A percentile compares a stretch with the other conserved stretches of the same genome.
phyloP scores from a whole-genome alignment of 106 monocot species.

The Dioscorea zingiberensis region DNA sequence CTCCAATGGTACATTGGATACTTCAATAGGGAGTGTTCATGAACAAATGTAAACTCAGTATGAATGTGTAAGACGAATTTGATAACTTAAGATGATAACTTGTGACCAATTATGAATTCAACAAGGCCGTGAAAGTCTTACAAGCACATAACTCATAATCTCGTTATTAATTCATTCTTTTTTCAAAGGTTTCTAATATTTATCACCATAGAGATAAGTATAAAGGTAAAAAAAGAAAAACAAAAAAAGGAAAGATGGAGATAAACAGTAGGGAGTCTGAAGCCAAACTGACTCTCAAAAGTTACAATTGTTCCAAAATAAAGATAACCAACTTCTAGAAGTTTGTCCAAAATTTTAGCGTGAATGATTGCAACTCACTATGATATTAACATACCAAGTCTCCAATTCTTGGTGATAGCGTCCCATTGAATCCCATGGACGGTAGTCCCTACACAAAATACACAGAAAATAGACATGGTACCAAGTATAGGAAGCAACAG shows the following conservation, averaged over 20 bases:
- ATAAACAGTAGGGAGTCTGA: not conserved
- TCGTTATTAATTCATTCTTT: too few relatives aligned
- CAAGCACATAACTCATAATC: too few relatives aligned
- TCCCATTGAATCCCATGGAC: conserved; percentile 71
- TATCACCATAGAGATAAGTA: too few relatives aligned
- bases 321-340: not conserved
- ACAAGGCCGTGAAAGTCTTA: too few relatives aligned
- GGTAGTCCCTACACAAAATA: conserved; percentile 43
- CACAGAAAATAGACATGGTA: not conserved
- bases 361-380: conserved; percentile 34
- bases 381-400: conserved; percentile 33
- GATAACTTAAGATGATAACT: too few relatives aligned
- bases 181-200: not conserved
- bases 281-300: not conserved
- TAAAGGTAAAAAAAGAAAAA: too few relatives aligned
- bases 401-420: conserved; percentile 70
- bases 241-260: not conserved
- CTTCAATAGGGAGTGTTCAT: too few relatives aligned
- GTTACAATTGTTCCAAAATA: not conserved
- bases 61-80: too few relatives aligned
- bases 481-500: not conserved
- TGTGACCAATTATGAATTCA: too few relatives aligned
- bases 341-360: not conserved
- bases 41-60: too few relatives aligned
- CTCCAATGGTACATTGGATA: not conserved